Base-by-base conservation (phyloP, 2,329 filamentous ascomycete genomes). In the Colletotrichum gloeosporioides region DNA sequence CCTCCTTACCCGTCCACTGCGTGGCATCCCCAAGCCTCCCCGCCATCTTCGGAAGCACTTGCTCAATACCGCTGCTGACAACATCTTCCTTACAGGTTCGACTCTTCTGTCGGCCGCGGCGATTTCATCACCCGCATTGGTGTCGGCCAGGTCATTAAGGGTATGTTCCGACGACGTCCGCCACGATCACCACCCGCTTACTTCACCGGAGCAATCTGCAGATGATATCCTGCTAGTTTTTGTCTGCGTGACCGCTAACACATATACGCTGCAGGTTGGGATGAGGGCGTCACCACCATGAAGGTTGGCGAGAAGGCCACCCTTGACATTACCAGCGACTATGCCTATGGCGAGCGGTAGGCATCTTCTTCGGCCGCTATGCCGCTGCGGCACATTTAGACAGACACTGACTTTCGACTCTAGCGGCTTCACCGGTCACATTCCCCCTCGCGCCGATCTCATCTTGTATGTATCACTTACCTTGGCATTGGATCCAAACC, bases 261-360 rank as follows among this genome's bases (percentile, higher is more conserved):
- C 53, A 39, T 64, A 18, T 73, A n/a, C 25, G 16, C 12, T 15
- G 61, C 79, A 96, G 95, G 92, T 80, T 98, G 92, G 95, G 96
- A 95, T 82, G 93, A 98, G 87, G 96, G 94, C 79, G 96, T 99
- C 69, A 87, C 89, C 66, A 89, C 92, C 83, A 98, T 99, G 96
- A 93, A 93, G 83, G 89, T 98, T 75, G 96, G 96, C 84, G 96
- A 99, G 91, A 96, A 95, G 89, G 93, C 95, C 70, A 95, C 92
- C 68, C 90, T 99, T 79, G 94, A 93, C 80, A 98, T 99, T 83
- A 91, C 93, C 78, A 89, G 92, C 81, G 92, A 94, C 83, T 93
- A 87, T 81, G 93, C 88, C 79, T 94, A 94, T 84, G 93, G 92
- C 72, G 84, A 87, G 75, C 87, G 86, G 91, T 92, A 88, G 87